Conservation (phyloP, 768 basidiomycete genomes). For the Podaxis carcinomalis region DNA sequence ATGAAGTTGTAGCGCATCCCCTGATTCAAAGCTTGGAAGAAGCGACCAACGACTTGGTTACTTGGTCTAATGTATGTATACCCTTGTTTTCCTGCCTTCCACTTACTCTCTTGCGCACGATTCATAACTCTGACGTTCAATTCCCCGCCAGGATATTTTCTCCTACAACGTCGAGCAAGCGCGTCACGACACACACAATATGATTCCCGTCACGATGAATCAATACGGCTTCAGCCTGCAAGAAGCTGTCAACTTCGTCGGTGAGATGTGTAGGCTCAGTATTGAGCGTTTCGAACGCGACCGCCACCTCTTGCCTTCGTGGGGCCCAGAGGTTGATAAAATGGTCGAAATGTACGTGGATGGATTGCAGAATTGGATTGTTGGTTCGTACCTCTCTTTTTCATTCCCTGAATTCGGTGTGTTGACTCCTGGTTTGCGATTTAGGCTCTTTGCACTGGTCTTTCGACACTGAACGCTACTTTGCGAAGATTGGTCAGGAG, state of each 20-base stretch:
- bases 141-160: conserved; percentile 55
- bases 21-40: conserved; percentile 57
- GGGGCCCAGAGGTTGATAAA: conserved; percentile 53
- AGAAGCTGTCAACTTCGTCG: conserved; percentile 59
- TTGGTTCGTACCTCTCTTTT: conserved; percentile 33
- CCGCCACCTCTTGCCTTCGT: conserved; percentile 48
- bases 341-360: conserved; percentile 55
- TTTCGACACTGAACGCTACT: conserved; percentile 65
- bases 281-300: conserved; percentile 49
- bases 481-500: conserved; percentile 49
- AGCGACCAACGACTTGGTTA: conserved; percentile 73
- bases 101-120: not conserved
- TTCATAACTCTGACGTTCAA: conserved; percentile 6
- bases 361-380: conserved; percentile 66
- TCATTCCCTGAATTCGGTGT: no score
- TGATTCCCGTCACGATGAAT: conserved; percentile 63
- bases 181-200: conserved; percentile 65
- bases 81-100: not conserved
- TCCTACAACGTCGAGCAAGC: conserved; percentile 76
- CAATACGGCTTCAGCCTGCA: conserved; percentile 54
- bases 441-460: conserved; percentile 62
- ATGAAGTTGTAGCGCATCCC: conserved; percentile 64
- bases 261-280: conserved; percentile 51
- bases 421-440: not conserved
- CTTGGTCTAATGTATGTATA: conserved; percentile 71